Evolutionary conservation across 345 rosid species (phyloP).

Genomic region (Pelargonium nanum): DNA sequence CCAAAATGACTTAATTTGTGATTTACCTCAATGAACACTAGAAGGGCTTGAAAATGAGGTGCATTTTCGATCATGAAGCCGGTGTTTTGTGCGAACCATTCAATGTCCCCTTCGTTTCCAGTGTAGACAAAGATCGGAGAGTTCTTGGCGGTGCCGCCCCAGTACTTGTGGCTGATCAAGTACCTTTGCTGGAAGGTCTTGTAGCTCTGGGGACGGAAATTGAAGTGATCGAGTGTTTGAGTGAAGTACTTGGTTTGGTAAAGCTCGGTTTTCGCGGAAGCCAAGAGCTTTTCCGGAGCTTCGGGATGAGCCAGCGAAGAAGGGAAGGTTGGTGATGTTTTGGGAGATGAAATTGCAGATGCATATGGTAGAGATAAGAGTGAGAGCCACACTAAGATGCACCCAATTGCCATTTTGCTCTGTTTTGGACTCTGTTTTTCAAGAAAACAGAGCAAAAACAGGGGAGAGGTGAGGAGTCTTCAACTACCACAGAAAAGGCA

Average conservation of each 20-base stretch:
- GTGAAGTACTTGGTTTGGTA: conserved; percentile 38
- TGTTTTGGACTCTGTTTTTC: background rate
- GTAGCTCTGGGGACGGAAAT: conserved; percentile 39
- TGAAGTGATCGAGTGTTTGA: conserved; percentile 55
- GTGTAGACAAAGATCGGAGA: conserved; percentile 53
- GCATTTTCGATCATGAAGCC: conserved; percentile 52
- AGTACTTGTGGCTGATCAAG: conserved; percentile 29
- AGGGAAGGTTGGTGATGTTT: conserved; percentile 22
- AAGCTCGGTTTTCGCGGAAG: conserved; percentile 1
- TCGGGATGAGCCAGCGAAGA: conserved; percentile 16
- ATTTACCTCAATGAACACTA: conserved; percentile 50
- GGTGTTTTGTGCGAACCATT: conserved; percentile 53
- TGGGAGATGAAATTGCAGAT: conserved; percentile 9
- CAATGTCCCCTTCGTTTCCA: conserved; percentile 53
- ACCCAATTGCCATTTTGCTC: conserved; percentile 5
- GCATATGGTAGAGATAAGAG: conserved; percentile 4
- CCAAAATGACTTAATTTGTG: background rate
- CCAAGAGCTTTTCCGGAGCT: conserved; percentile 12
- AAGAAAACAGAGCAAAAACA: background rate
- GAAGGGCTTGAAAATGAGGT: conserved; percentile 42
- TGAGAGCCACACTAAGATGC: conserved; percentile 7
- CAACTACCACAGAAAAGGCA: background rate
- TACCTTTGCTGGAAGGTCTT: conserved; percentile 44
- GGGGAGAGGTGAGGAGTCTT: background rate
- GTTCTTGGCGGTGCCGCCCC: conserved; percentile 37